These are phyloP conservation scores for Mycena chlorophos DNA, from an alignment of 768 basidiomycete species.

Conservation along the genomic window DNA sequence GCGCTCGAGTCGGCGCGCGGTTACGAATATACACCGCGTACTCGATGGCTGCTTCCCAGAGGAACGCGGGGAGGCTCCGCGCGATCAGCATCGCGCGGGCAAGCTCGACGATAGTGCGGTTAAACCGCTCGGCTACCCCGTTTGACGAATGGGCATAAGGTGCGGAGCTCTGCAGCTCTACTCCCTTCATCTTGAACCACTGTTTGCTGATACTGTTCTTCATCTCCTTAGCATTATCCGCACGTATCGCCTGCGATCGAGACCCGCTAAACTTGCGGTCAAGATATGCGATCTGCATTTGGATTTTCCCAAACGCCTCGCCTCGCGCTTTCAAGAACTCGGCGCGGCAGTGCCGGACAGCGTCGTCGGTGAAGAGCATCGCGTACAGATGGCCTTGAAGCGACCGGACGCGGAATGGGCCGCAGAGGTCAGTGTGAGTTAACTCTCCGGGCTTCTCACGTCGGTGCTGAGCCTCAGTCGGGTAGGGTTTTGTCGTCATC, in stretches of 20 bases:
- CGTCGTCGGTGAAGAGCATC: constrained; percentile 10
- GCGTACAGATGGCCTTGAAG: neutral
- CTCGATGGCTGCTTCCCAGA: constrained; percentile 27
- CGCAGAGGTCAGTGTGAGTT: constrained; percentile 12
- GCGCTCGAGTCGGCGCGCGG: constrained; percentile 15
- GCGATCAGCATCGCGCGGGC: constrained; percentile 34
- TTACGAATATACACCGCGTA: constrained; percentile 29
- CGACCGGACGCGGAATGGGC: constrained; percentile 8
- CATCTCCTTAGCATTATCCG: constrained; percentile 36
- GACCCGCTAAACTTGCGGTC: constrained; percentile 9
- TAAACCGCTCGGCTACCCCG: constrained; percentile 40
- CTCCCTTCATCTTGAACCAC: constrained; percentile 28
- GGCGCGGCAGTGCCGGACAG: constrained; percentile 3
- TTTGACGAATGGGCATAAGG: constrained; percentile 42
- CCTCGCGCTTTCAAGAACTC: constrained; percentile 11
- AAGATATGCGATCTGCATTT: constrained; percentile 2
- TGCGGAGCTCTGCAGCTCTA: constrained; percentile 31
- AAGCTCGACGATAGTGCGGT: constrained; percentile 33
- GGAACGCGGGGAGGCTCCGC: constrained; percentile 16
- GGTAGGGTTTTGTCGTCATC: constrained; percentile 12
- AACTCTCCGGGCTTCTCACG: constrained; percentile 12
- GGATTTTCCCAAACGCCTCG: constrained; percentile 9
- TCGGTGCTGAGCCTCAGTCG: constrained; percentile 8
- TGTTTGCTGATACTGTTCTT: constrained; percentile 24
- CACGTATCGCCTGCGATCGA: constrained; percentile 15